phyloP scores from a whole-genome alignment of 1,139 yeast species.

The Groenewaldozyma sp. region DNA sequence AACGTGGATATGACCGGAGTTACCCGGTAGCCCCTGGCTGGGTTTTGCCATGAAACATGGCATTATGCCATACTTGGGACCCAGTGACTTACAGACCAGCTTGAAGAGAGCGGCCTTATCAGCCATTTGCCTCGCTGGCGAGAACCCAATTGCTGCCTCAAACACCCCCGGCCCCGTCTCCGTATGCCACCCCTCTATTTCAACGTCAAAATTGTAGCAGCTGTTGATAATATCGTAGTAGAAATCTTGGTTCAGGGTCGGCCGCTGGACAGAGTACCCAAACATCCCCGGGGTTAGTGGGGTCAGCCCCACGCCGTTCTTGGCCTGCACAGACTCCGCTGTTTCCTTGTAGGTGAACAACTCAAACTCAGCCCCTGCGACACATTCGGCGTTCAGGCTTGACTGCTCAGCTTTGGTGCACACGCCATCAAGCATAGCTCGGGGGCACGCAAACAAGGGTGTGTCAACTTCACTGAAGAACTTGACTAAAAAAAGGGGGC shows the following conservation, averaged over 20 bases:
- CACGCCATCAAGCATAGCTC: slow-evolving; percentile 18
- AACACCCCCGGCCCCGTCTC: slow-evolving; percentile 35
- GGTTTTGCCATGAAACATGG: slow-evolving; percentile 36
- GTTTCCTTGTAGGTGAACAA: slow-evolving; percentile 29
- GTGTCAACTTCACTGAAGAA: slow-evolving; percentile 21
- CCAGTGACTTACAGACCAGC: slow-evolving; percentile 27
- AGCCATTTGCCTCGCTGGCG: slow-evolving; percentile 26
- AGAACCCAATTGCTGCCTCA: slow-evolving; percentile 31
- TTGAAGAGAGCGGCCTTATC: slow-evolving; percentile 30
- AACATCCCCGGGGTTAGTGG: slow-evolving; percentile 32
- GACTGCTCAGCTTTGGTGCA: slow-evolving; percentile 4
- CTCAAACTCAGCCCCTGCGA: slow-evolving; percentile 32
- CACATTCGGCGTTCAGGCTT: slow-evolving; percentile 15
- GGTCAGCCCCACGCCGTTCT: slow-evolving; percentile 22
- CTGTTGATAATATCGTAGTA: slow-evolving; percentile 25
- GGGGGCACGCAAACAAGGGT: slow-evolving; percentile 30
- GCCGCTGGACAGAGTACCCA: slow-evolving; percentile 31
- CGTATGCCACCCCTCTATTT: slow-evolving; percentile 32
- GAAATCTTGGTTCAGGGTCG: slow-evolving; percentile 25
- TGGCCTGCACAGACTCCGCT: slow-evolving; percentile 21
- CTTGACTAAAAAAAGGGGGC: slow-evolving; percentile 27
- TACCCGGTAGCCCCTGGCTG: slow-evolving; percentile 30
- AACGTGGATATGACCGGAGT: slow-evolving; percentile 32
- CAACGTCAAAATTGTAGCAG: slow-evolving; percentile 21
- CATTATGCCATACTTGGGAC: slow-evolving; percentile 24